Conservation (phyloP, 768 basidiomycete species). For the Butyriboletus loyo region DNA sequence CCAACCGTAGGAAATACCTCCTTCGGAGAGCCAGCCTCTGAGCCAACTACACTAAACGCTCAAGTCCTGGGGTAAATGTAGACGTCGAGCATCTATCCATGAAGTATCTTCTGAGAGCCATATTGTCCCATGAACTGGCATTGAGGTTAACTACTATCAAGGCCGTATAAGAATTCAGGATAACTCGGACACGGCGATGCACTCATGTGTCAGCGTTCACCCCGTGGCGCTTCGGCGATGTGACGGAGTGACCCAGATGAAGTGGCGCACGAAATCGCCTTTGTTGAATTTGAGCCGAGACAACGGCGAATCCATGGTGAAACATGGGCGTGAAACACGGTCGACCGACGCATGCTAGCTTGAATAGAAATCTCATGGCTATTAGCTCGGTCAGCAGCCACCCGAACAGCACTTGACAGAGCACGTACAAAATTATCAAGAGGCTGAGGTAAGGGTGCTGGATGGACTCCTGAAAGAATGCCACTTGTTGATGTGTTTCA, state of each 20-base stretch:
- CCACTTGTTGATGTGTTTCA: conserved; percentile 1
- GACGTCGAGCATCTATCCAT: not conserved
- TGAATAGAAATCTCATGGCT: not conserved
- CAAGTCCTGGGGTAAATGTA: not conserved
- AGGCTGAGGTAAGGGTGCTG: not conserved
- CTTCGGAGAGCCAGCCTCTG: not conserved
- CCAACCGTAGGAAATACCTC: not conserved
- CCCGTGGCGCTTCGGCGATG: not conserved
- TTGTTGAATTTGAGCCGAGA: not conserved
- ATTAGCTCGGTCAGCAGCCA: not conserved
- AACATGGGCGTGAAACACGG: not conserved
- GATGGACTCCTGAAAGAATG: not conserved
- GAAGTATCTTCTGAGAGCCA: not conserved
- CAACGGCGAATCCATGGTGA: not conserved
- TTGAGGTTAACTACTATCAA: not conserved
- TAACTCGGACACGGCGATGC: not conserved
- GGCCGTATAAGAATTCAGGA: not conserved
- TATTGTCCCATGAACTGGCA: not conserved
- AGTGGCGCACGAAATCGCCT: not conserved
- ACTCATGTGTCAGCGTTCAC: not conserved
- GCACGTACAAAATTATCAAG: conserved; percentile 13
- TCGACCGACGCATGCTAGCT: not conserved
- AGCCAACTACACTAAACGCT: not conserved
- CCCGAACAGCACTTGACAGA: not conserved
- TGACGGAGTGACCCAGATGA: not conserved